These are phyloP conservation scores for Boletus rubescentipes DNA, from an alignment of 768 basidiomycete species.

Conservation along the genomic window DNA sequence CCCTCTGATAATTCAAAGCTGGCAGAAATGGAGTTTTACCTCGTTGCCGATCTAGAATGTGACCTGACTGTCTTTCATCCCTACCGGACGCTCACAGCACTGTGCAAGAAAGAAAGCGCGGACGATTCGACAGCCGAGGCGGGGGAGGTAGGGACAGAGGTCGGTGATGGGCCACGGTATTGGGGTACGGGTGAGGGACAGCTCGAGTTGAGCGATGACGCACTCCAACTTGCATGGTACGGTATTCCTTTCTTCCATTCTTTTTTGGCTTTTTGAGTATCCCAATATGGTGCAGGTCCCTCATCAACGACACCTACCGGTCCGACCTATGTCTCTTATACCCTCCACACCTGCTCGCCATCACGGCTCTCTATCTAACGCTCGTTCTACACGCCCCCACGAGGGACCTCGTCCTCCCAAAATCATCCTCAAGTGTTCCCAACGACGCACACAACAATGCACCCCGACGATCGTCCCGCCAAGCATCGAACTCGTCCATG, in stretches of 20 bases:
- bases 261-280: background rate
- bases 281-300: slow-evolving; percentile 58
- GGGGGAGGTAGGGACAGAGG: slow-evolving; percentile 50
- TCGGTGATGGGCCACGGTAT: slow-evolving; percentile 60
- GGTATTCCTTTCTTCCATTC: slow-evolving; percentile 20
- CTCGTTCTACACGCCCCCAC: slow-evolving; percentile 70
- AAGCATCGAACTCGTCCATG: slow-evolving; percentile 34
- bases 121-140: slow-evolving; percentile 52
- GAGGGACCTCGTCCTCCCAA: slow-evolving; percentile 42
- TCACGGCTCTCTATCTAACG: slow-evolving; percentile 88
- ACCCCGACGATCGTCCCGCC: slow-evolving; percentile 57
- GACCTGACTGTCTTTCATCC: slow-evolving; percentile 94
- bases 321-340: slow-evolving; percentile 92
- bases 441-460: slow-evolving; percentile 32
- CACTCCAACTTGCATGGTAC: slow-evolving; percentile 90
- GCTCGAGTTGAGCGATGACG: slow-evolving; percentile 70
- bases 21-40: slow-evolving; percentile 99
- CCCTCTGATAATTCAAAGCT: slow-evolving; percentile 86
- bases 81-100: slow-evolving; percentile 80
- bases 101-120: slow-evolving; percentile 61
- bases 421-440: slow-evolving; percentile 29
- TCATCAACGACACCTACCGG: slow-evolving; percentile 95
- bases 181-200: slow-evolving; percentile 83
- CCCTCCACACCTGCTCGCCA: slow-evolving; percentile 92
- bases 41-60: slow-evolving; percentile 95